These are phyloP conservation scores for Boletus rubescentipes DNA, from an alignment of 768 basidiomycete genomes.

Conservation along the genomic window DNA sequence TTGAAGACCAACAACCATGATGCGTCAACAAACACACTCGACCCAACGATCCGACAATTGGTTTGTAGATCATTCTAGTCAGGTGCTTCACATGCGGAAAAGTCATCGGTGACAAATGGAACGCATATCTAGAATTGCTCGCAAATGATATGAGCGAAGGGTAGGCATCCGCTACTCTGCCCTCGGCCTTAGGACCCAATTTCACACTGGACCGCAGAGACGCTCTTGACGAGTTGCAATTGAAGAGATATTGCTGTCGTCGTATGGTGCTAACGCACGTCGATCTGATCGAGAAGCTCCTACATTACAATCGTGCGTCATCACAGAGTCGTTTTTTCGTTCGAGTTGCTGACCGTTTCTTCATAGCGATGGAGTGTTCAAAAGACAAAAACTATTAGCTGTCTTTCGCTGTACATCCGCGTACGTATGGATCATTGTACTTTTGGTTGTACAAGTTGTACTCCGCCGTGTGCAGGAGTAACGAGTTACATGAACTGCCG, in stretches of 20 bases:
- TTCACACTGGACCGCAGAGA: conserved; percentile 50
- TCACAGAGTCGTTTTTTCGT: conserved; percentile 30
- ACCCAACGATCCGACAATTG: background rate
- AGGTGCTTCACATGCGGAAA: conserved; percentile 97
- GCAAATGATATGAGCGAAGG: conserved; percentile 84
- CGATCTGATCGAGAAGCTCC: conserved; percentile 93
- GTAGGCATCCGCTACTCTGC: conserved; percentile 44
- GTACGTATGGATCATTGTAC: background rate
- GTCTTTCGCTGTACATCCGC: background rate
- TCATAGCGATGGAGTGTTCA: conserved; percentile 33
- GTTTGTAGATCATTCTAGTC: conserved; percentile 85
- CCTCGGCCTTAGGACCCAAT: background rate
- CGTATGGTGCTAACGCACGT: conserved; percentile 98
- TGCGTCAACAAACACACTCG: background rate
- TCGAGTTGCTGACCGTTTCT: background rate
- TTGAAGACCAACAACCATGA: conserved; percentile 23
- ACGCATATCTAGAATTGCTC: conserved; percentile 77
- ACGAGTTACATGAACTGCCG: too few relatives aligned
- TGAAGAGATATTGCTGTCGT: conserved; percentile 94
- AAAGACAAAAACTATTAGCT: conserved; percentile 28
- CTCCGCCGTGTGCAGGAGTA: too few relatives aligned
- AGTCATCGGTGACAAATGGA: conserved; percentile 97
- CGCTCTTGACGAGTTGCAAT: conserved; percentile 82
- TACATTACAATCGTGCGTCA: conserved; percentile 87
- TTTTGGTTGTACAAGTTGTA: background rate